Evolutionary conservation across 2,329 filamentous ascomycete genomes (phyloP).

Genomic region (Claviceps paspali): DNA sequence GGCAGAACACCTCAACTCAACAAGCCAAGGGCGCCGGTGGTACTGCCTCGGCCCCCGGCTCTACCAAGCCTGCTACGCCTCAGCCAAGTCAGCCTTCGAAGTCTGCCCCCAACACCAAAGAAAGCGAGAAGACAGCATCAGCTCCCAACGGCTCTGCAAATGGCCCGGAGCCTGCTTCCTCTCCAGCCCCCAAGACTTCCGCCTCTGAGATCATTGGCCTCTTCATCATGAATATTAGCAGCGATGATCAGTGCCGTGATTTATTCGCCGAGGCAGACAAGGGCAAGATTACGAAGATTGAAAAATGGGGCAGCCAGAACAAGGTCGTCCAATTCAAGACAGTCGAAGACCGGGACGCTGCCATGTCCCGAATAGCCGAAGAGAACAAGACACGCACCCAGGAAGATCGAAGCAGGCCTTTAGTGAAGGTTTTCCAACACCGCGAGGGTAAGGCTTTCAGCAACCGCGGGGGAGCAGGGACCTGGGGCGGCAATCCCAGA

Average conservation of each 20-base stretch:
- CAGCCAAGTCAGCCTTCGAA: constrained; percentile 31
- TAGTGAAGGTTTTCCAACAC: constrained; percentile 71
- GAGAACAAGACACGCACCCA: constrained; percentile 60
- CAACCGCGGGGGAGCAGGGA: constrained; percentile 50
- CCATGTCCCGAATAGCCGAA: constrained; percentile 57
- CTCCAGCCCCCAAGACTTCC: constrained; percentile 42
- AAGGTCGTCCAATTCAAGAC: constrained; percentile 78
- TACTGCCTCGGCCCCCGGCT: constrained; percentile 16
- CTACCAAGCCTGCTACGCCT: constrained; percentile 28
- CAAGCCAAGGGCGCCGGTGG: constrained; percentile 27
- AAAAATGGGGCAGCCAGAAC: constrained; percentile 65
- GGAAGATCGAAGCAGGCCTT: constrained; percentile 62
- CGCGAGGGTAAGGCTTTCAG: constrained; percentile 40
- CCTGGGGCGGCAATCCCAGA: constrained; percentile 50
- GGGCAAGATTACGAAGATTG: constrained; percentile 61
- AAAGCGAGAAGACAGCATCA: constrained; percentile 38
- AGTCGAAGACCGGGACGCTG: constrained; percentile 63
- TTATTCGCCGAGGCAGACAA: constrained; percentile 75
- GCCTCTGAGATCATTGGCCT: constrained; percentile 63
- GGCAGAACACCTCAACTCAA: constrained; percentile 24
- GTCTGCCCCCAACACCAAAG: constrained; percentile 29
- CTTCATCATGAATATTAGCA: constrained; percentile 77
- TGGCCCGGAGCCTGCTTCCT: constrained; percentile 36
- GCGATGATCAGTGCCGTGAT: constrained; percentile 67
- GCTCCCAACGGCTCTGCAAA: constrained; percentile 39